These are phyloP conservation scores for Coniochaeta sp. DNA, from an alignment of 2,329 filamentous ascomycete species.

Conservation along the genomic window DNA sequence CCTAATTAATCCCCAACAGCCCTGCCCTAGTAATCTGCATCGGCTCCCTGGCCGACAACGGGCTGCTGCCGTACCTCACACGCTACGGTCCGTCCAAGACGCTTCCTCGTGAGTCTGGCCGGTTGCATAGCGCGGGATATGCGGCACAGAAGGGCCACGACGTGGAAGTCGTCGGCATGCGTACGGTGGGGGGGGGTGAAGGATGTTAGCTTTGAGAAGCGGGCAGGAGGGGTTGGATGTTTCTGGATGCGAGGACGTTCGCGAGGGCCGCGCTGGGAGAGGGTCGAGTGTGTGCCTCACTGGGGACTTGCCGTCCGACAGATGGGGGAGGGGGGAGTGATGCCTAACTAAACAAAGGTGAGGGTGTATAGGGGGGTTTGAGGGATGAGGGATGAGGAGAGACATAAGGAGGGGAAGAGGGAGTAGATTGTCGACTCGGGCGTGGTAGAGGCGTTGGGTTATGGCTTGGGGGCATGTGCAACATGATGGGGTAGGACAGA, in stretches of 20 bases:
- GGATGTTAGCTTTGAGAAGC: constrained; percentile 10
- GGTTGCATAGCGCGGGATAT: constrained; percentile 12
- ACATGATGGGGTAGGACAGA: too few species aligned
- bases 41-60: constrained; percentile 35
- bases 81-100: constrained; percentile 24
- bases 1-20: constrained; percentile 27
- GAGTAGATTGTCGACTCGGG: too few species aligned
- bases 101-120: constrained; percentile 9
- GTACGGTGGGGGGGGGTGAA: constrained; percentile 14
- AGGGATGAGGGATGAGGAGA: background rate
- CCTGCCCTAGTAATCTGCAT: constrained; percentile 32
- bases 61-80: constrained; percentile 37
- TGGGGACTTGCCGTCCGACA: constrained; percentile 12
- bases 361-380: background rate
- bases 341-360: constrained; percentile 6
- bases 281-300: constrained; percentile 11
- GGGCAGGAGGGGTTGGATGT: constrained; percentile 8
- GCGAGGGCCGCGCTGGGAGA: constrained; percentile 13
- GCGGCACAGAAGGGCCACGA: constrained; percentile 8
- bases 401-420: too few species aligned
- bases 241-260: constrained; percentile 12
- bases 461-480: too few species aligned
- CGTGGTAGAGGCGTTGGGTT: too few species aligned
- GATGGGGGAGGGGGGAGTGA: constrained; percentile 2
- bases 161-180: constrained; percentile 15